Evolutionary conservation across 352 stramenopile genomes (phyloP), one percentile per base, ranked within the genome.

Genomic region (Globisporangium alternatum): DNA sequence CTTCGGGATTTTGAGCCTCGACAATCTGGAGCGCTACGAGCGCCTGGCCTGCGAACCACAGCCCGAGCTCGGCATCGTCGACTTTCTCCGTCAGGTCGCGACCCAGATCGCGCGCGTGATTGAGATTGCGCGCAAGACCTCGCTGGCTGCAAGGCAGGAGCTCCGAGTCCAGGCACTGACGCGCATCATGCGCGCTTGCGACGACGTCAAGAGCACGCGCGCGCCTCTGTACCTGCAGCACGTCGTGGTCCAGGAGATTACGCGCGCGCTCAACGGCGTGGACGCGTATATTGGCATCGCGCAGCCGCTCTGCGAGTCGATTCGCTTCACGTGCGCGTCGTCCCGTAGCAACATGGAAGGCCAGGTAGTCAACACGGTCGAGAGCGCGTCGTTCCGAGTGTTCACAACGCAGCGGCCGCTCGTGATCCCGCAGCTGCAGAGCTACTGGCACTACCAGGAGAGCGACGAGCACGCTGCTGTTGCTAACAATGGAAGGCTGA

Each of bases 41-140:
- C 66, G 67, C 0, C 60, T 84, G 2, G 56, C 78, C 1, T 53
- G 64, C 15, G 77, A 83, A 44, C 2, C 60, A 0, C 82, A 91
- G 21, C 86, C 86, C 17, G 86, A 95, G 66, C 70, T 91, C 13
- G 86, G 86, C 0, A 54, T 95, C 13, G 75, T 93, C n/a, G 86
- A 95, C 59, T 93, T 90, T 55, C 57, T 95, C 10, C 68, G 71
- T 9, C 78, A 75, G 45, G 66, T 87, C 13, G 79, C 71, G 0
- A 5, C 28, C 0, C 44, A 48, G 10, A 21, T 90, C 1, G 69
- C 53, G 3, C 39, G 59, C 1, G 70, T 66, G 1, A 33, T 88
- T 2, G 30, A 13, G 0, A 5, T 21, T 0, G 65, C 73, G 2
- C 72, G 76, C 0, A 8, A 21, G 5, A 13, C 35, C 2, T 44